Evolutionary conservation across 441 rosid species (phyloP).

Genomic region (Erodium moschatum): DNA sequence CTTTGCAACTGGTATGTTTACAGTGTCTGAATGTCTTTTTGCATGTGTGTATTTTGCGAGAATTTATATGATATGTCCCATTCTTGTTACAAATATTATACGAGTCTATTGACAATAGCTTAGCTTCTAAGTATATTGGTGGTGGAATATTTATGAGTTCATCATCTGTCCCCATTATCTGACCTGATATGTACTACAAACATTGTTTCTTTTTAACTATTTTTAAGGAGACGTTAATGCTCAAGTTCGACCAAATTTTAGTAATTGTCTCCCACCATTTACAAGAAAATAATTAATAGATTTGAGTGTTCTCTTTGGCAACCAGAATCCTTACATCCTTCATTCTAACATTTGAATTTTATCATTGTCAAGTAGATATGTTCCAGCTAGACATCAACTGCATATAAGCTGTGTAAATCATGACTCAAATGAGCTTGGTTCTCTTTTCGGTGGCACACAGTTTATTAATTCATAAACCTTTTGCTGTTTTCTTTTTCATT

Average conservation of each 20-base stretch:
- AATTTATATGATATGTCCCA: neutral
- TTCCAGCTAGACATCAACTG: neutral
- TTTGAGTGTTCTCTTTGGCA: neutral
- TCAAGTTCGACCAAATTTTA: neutral
- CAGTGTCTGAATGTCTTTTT: conserved; percentile 10
- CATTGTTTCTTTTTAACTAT: neutral
- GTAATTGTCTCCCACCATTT: neutral
- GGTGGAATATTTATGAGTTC: neutral
- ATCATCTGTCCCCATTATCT: neutral
- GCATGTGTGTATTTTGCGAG: neutral
- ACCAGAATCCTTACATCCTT: neutral
- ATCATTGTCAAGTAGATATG: neutral
- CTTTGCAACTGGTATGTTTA: conserved; percentile 75
- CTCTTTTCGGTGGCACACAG: neutral
- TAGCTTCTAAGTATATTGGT: neutral
- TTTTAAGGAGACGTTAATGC: neutral
- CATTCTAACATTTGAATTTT: neutral
- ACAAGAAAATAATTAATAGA: neutral
- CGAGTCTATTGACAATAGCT: neutral
- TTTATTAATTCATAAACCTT: neutral
- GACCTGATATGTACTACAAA: neutral
- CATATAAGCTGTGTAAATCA: conserved; percentile 2
- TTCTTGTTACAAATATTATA: neutral
- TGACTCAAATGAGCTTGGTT: neutral
- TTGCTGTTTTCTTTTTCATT: neutral